Evolutionary conservation across 2,329 filamentous ascomycete genomes (phyloP).

Genomic region (Stachybotrys echinatus): DNA sequence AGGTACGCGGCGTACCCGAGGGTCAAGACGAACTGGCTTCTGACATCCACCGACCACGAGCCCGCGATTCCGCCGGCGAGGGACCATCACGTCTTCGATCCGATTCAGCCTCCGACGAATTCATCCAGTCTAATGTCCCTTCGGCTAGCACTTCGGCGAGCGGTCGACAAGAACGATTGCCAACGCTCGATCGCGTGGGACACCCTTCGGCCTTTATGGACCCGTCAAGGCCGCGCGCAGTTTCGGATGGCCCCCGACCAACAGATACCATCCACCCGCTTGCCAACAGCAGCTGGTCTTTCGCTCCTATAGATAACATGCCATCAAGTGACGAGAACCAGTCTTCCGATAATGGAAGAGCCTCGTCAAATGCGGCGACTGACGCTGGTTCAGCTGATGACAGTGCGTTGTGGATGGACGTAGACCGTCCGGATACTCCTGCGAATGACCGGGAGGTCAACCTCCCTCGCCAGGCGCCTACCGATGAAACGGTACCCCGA

Average conservation of each 20-base stretch:
- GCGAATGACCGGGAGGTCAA: not conserved
- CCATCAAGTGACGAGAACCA: not conserved
- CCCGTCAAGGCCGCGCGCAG: conserved; percentile 41
- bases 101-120: too few species aligned
- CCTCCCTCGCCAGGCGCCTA: not conserved
- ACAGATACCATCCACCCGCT: conserved; percentile 43
- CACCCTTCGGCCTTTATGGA: not conserved
- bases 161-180: not conserved
- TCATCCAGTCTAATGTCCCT: not conserved
- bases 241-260: conserved; percentile 50
- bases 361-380: not conserved
- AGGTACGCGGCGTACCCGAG: conserved; percentile 8
- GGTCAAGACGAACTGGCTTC: not conserved
- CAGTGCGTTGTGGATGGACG: not conserved
- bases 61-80: not conserved
- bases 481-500: too few species aligned
- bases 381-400: not conserved
- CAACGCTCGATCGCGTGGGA: not conserved
- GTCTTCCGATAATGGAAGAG: not conserved
- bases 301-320: conserved; percentile 32
- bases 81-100: not conserved
- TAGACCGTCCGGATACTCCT: not conserved
- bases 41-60: too few species aligned
- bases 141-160: not conserved
- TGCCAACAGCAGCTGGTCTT: conserved; percentile 58